A percentile compares a stretch with the other conserved stretches of the same genome.
These are phyloP conservation scores for Xerocomellus chrysenteron DNA, from an alignment of 768 basidiomycete genomes.

Conservation along the genomic window DNA sequence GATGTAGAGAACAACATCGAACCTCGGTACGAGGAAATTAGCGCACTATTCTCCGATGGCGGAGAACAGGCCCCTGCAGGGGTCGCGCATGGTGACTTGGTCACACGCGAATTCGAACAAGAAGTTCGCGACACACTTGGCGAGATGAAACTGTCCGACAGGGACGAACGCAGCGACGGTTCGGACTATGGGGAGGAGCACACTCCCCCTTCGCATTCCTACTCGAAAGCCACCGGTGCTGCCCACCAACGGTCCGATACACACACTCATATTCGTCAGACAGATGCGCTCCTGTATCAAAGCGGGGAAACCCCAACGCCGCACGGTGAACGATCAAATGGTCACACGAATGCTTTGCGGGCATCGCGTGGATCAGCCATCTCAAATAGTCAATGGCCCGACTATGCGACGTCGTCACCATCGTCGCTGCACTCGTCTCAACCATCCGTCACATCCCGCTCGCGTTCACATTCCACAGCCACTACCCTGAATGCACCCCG, in stretches of 20 bases:
- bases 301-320: constrained; percentile 32
- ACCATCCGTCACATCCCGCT: constrained; percentile 51
- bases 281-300: constrained; percentile 26
- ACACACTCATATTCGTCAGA: constrained; percentile 37
- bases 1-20: constrained; percentile 73
- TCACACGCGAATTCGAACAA: constrained; percentile 37
- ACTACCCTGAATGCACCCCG: constrained; percentile 60
- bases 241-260: constrained; percentile 52
- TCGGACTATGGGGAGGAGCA: constrained; percentile 65
- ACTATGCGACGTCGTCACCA: constrained; percentile 40
- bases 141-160: constrained; percentile 45
- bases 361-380: constrained; percentile 31
- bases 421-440: constrained; percentile 52
- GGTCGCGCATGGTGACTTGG: constrained; percentile 23
- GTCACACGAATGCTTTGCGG: constrained; percentile 19
- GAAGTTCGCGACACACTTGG: constrained; percentile 52
- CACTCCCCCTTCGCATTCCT: constrained; percentile 36
- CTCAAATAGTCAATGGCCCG: constrained; percentile 30
- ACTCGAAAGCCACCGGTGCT: constrained; percentile 32
- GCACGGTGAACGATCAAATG: constrained; percentile 33
- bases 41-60: constrained; percentile 44
- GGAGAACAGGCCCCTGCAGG: constrained; percentile 39
- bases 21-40: constrained; percentile 57
- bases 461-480: constrained; percentile 58
- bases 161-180: constrained; percentile 53